A percentile compares a stretch with the other conserved stretches of the same genome.
These are phyloP conservation scores for Ophiorrhiza pumila DNA, from an alignment of 257 asterid species.

Conservation along the genomic window DNA sequence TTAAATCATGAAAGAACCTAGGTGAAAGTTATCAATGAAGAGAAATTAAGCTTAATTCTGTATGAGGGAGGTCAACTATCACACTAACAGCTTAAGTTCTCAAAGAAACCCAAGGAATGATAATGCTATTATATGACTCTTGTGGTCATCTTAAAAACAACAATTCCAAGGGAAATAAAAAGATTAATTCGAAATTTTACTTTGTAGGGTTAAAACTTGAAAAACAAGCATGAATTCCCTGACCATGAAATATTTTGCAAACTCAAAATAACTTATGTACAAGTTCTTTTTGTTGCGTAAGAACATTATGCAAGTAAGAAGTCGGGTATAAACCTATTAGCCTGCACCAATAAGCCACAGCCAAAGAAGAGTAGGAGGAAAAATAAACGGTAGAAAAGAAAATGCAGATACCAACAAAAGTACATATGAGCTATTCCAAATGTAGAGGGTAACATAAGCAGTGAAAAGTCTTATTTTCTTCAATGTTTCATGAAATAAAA, in stretches of 20 bases:
- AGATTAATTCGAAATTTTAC: background rate
- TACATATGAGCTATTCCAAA: background rate
- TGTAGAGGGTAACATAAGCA: background rate
- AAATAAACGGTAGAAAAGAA: background rate
- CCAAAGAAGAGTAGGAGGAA: background rate
- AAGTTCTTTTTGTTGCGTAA: background rate
- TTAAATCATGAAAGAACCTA: background rate
- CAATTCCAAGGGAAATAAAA: too few species aligned
- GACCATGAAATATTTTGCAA: background rate
- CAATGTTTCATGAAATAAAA: background rate
- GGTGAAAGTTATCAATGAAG: background rate
- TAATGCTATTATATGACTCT: background rate
- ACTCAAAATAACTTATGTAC: background rate
- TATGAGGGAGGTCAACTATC: background rate
- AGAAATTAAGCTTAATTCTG: background rate
- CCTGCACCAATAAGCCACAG: background rate
- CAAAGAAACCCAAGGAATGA: background rate
- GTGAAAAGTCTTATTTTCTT: background rate
- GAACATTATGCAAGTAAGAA: background rate
- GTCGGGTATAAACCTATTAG: background rate
- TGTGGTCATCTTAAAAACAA: background rate
- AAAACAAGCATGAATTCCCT: background rate
- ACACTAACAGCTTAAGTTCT: background rate
- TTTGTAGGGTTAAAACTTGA: background rate
- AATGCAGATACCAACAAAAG: background rate